A percentile compares a stretch with the other conserved stretches of the same genome.
phyloP scores from a whole-genome alignment of 495 filamentous ascomycete species.

The Aspergillus bertholletiae region DNA sequence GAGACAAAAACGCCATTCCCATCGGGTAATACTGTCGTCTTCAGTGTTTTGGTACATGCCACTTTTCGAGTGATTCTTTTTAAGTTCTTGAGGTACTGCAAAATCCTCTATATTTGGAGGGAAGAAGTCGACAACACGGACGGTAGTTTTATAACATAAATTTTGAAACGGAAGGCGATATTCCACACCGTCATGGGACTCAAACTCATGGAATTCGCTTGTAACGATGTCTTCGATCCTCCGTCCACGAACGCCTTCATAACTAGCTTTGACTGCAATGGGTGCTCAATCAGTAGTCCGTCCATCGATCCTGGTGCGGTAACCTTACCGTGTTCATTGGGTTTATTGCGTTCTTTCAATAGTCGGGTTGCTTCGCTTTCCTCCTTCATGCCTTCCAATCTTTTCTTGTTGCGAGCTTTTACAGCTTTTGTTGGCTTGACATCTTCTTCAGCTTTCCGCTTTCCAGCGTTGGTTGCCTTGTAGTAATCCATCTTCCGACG shows the following conservation, averaged over 20 bases:
- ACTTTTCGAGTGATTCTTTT: constrained; percentile 40
- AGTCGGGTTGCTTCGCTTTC: constrained; percentile 28
- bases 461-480: constrained; percentile 33
- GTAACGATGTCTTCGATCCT: constrained; percentile 42
- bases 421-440: constrained; percentile 31
- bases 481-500: constrained; percentile 60
- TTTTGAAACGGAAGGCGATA: constrained; percentile 68
- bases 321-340: constrained; percentile 35
- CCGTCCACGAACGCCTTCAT: constrained; percentile 23
- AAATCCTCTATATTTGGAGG: constrained; percentile 75
- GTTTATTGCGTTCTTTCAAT: constrained; percentile 33
- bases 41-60: constrained; percentile 30
- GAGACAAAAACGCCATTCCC: constrained; percentile 80
- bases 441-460: constrained; percentile 41
- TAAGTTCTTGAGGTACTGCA: constrained; percentile 39
- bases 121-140: constrained; percentile 78
- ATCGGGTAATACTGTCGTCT: constrained; percentile 28
- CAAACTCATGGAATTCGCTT: constrained; percentile 37
- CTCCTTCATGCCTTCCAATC: constrained; percentile 24
- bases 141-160: constrained; percentile 60
- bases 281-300: neutral
- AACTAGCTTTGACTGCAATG: constrained; percentile 29
- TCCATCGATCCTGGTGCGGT: neutral
- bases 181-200: constrained; percentile 36
- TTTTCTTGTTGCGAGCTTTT: constrained; percentile 30